These are phyloP conservation scores for Rutstroemia sp. DNA, from an alignment of 2,329 filamentous ascomycete species.

Conservation along the genomic window DNA sequence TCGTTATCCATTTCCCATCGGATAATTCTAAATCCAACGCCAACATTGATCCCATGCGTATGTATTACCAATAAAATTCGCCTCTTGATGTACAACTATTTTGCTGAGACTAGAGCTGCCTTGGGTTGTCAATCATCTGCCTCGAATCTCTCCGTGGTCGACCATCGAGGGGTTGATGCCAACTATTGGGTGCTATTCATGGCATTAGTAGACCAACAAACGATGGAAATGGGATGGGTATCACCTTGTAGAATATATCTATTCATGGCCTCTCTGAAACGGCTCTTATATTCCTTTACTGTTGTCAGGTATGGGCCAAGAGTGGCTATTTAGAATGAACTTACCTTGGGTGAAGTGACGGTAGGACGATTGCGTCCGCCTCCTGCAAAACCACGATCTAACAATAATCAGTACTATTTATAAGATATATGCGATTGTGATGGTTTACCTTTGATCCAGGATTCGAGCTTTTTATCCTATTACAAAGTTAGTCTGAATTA, in stretches of 20 bases:
- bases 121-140: background rate
- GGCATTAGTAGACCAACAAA: background rate
- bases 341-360: conserved; percentile 89
- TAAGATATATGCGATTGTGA: background rate
- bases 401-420: no score
- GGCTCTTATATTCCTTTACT: conserved; percentile 70
- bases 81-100: no score
- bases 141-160: conserved; percentile 8
- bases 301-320: background rate
- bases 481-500: background rate
- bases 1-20: no score
- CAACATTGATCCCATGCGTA: no score
- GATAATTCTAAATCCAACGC: no score
- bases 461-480: conserved; percentile 87
- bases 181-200: conserved; percentile 13
- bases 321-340: background rate
- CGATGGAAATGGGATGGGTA: background rate
- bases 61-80: no score
- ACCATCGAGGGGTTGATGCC: conserved; percentile 14
- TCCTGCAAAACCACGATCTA: conserved; percentile 68
- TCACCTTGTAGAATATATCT: conserved; percentile 51
- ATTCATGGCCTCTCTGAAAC: conserved; percentile 95
- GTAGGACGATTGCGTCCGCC: conserved; percentile 79
- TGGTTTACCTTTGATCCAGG: conserved; percentile 74
- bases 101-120: no score